Evolutionary conservation across 306 rosid species (phyloP).

Genomic region (Cucurbita pepo): DNA sequence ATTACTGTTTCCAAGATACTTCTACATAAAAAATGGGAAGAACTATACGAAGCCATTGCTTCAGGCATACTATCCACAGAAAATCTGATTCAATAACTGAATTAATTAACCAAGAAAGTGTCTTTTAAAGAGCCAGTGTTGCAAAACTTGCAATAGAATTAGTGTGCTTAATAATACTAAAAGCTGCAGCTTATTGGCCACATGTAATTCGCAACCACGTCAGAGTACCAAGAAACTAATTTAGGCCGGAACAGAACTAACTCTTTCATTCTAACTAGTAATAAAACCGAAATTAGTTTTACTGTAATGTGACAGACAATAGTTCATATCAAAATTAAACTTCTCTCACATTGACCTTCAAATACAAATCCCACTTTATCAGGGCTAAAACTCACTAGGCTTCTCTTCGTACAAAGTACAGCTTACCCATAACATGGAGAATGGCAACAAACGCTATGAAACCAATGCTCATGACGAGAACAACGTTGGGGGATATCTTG

Average conservation of each 20-base stretch:
- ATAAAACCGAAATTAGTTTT: not conserved
- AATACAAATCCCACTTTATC: not conserved
- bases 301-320: not conserved
- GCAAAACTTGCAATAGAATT: not conserved
- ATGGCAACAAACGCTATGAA: conserved; percentile 79
- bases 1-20: not conserved
- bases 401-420: conserved; percentile 62
- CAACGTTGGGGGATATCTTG: conserved; percentile 80
- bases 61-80: not conserved
- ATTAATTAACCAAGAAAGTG: not conserved
- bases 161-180: not conserved
- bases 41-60: not conserved
- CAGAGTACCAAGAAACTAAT: not conserved
- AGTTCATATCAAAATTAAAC: not conserved
- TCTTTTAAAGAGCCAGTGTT: not conserved
- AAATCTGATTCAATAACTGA: not conserved
- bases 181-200: not conserved
- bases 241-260: not conserved
- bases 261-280: not conserved
- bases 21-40: not conserved
- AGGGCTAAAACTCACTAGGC: conserved; percentile 18
- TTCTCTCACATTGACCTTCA: no score
- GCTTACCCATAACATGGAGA: conserved; percentile 92
- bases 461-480: conserved; percentile 91
- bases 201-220: not conserved